These are phyloP conservation scores for Dothideomycetidae sp. DNA, from an alignment of 2,329 filamentous ascomycete species.

Conservation along the genomic window DNA sequence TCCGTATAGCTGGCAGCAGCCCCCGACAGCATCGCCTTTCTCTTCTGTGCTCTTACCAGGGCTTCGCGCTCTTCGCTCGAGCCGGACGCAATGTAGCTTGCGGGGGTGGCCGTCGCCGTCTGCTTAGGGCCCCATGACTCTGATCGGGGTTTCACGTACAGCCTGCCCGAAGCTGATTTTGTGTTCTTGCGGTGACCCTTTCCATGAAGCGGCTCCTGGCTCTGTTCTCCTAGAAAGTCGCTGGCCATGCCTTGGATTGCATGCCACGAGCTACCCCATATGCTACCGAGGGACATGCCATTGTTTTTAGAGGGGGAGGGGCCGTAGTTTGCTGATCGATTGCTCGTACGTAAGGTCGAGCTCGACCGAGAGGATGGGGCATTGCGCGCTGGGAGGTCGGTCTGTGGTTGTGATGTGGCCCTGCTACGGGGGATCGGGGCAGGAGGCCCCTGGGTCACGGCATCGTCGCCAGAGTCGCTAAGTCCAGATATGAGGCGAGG, in stretches of 20 bases:
- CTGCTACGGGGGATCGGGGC: conserved; percentile 15
- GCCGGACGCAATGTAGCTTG: conserved; percentile 29
- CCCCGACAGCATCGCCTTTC: conserved; percentile 31
- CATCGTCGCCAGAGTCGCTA: conserved; percentile 29
- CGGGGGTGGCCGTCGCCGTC: conserved; percentile 21
- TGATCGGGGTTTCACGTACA: conserved; percentile 22
- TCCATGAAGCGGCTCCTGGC: conserved; percentile 1
- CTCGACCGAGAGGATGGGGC: conserved; percentile 3
- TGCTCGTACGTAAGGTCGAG: conserved; percentile 4
- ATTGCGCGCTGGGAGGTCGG: conserved; percentile 14
- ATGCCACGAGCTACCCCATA: conserved; percentile 36
- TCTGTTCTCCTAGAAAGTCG: conserved; percentile 32
- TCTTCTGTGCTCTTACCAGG: conserved; percentile 35
- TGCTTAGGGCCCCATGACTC: conserved; percentile 34
- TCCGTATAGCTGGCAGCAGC: conserved; percentile 28
- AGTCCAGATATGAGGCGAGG: conserved; percentile 34
- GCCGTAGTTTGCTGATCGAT: too few species aligned
- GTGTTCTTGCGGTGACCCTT: conserved; percentile 6
- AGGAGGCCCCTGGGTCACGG: conserved; percentile 22
- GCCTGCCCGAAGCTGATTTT: conserved; percentile 16
- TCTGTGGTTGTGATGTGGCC: conserved; percentile 24
- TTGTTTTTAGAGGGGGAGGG: conserved; percentile 3
- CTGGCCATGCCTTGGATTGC: conserved; percentile 36
- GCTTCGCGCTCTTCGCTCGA: conserved; percentile 33
- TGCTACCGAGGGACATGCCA: conserved; percentile 24